These are phyloP conservation scores for Daldinia vernicosa DNA, from an alignment of 495 filamentous ascomycete genomes.

Conservation along the genomic window DNA sequence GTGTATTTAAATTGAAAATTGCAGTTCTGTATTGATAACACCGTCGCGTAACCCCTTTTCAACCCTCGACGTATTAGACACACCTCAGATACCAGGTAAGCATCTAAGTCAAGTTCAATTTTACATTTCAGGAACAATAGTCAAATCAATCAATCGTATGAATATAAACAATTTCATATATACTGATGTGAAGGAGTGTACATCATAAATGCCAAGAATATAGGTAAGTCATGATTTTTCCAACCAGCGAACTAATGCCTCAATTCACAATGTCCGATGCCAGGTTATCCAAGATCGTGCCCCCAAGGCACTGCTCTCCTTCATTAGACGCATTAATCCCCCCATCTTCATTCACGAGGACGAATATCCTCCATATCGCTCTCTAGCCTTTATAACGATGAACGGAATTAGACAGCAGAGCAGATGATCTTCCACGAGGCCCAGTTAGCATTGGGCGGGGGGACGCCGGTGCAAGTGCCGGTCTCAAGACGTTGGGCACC, in stretches of 20 bases:
- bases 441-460: conserved; percentile 10
- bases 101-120: background rate
- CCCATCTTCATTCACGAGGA: background rate
- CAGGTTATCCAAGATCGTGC: background rate
- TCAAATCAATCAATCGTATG: background rate
- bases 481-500: conserved; percentile 1
- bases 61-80: no score
- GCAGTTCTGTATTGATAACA: no score
- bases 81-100: background rate
- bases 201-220: background rate
- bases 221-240: background rate
- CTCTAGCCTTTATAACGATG: background rate
- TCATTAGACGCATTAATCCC: background rate
- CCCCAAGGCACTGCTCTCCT: background rate
- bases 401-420: background rate
- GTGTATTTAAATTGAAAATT: no score
- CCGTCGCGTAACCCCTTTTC: no score
- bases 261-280: conserved; percentile 1
- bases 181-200: background rate
- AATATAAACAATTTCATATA: background rate
- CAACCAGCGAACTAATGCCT: conserved; percentile 5
- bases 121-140: background rate
- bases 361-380: background rate
- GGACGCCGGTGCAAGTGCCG: conserved; percentile 15
- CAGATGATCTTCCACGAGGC: conserved; percentile 29